phyloP scores from a whole-genome alignment of 345 rosid genomes.

The Trapa bicornis region DNA sequence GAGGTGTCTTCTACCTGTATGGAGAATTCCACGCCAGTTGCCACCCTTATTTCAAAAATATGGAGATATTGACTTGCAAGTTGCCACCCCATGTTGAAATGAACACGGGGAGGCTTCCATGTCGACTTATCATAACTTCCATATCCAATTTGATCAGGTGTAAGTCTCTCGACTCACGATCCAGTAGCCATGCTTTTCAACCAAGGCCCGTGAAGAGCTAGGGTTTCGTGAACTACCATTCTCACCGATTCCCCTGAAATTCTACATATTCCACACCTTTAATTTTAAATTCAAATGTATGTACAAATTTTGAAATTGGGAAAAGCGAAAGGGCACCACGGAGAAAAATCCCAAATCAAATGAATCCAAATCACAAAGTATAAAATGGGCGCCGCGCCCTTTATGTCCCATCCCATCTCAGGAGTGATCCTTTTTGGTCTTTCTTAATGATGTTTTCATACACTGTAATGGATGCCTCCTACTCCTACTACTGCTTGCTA shows the following conservation, averaged over 20 bases:
- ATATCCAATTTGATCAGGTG: too few species aligned
- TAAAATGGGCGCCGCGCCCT: constrained; percentile 23
- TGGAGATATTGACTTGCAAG: too few species aligned
- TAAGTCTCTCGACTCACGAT: too few species aligned
- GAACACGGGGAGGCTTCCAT: background rate
- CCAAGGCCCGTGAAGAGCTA: too few species aligned
- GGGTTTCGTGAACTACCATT: too few species aligned
- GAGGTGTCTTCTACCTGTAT: too few species aligned
- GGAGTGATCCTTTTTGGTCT: constrained; percentile 15
- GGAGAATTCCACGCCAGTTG: too few species aligned
- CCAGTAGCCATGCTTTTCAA: background rate
- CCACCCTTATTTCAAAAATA: too few species aligned
- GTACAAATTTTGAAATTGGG: background rate
- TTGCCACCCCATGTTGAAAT: background rate
- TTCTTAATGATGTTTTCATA: background rate
- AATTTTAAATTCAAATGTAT: too few species aligned
- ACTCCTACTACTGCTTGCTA: constrained; percentile 29
- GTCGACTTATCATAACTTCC: too few species aligned
- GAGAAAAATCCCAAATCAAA: constrained; percentile 1
- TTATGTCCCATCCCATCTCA: constrained; percentile 44
- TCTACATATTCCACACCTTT: too few species aligned
- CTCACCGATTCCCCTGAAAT: too few species aligned
- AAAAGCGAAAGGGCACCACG: background rate
- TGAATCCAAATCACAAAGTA: constrained; percentile 17
- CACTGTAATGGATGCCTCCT: constrained; percentile 8